Conservation (phyloP, 768 basidiomycete genomes). For the Vishniacozyma victoriae region DNA sequence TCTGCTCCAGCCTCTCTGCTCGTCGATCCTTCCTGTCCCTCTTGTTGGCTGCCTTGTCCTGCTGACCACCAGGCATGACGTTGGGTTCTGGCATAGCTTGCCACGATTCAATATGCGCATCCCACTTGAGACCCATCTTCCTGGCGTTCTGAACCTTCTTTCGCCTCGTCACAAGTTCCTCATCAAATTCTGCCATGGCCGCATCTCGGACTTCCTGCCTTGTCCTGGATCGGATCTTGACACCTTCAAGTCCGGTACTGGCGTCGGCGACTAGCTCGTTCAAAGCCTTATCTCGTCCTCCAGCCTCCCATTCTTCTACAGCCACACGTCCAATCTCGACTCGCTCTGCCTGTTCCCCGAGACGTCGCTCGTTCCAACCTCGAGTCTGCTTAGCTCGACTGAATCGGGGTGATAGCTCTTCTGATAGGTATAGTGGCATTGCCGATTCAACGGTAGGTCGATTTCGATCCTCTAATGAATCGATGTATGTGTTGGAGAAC, state of each 20-base stretch:
- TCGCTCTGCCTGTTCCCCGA: constrained; percentile 18
- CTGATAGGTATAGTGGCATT: constrained; percentile 43
- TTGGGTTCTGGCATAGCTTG: neutral
- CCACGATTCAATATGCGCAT: constrained; percentile 7
- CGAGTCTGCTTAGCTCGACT: constrained; percentile 33
- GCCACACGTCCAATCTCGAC: constrained; percentile 12
- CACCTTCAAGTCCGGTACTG: constrained; percentile 27
- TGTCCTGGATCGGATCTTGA: constrained; percentile 28
- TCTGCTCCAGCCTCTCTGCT: constrained; percentile 12
- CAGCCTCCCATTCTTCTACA: constrained; percentile 32
- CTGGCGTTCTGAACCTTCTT: constrained; percentile 27
- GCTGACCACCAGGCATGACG: neutral
- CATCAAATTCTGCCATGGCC: constrained; percentile 30
- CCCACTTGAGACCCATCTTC: constrained; percentile 10
- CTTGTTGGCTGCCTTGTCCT: neutral
- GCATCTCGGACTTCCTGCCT: constrained; percentile 38
- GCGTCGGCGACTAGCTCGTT: constrained; percentile 13
- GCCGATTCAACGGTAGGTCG: constrained; percentile 20
- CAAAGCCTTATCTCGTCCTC: constrained; percentile 30
- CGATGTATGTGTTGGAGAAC: constrained; percentile 23
- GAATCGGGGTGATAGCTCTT: constrained; percentile 43
- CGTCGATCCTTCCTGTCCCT: constrained; percentile 7
- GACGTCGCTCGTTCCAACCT: constrained; percentile 27
- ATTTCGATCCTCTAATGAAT: neutral
- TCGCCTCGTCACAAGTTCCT: constrained; percentile 10